phyloP scores from a whole-genome alignment of 257 asterid species.

The Voacanga thouarsii region DNA sequence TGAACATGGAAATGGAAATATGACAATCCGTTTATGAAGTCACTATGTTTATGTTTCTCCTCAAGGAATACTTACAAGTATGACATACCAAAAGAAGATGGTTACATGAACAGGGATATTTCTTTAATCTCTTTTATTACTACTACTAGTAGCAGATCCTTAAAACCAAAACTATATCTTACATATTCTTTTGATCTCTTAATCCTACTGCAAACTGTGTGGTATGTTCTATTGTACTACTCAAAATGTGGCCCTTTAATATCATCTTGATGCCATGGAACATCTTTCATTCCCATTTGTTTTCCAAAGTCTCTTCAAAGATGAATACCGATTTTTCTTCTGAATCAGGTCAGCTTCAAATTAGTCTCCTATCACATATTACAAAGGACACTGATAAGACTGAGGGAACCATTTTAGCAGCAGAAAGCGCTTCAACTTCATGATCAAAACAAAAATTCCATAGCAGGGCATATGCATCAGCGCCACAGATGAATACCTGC shows the following conservation, averaged over 20 bases:
- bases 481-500: constrained; percentile 87
- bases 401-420: constrained; percentile 78
- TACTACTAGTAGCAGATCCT: background rate
- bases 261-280: background rate
- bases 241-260: constrained; percentile 6
- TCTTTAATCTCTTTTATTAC: background rate
- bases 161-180: background rate
- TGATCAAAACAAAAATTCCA: constrained; percentile 60
- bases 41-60: background rate
- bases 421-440: constrained; percentile 65
- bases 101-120: background rate
- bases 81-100: background rate
- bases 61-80: constrained; percentile 1
- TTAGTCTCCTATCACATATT: background rate
- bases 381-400: constrained; percentile 43
- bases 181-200: background rate
- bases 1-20: background rate
- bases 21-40: background rate
- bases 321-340: background rate
- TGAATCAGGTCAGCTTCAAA: background rate
- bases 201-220: constrained; percentile 2
- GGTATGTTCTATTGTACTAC: background rate
- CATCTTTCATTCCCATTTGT: background rate
- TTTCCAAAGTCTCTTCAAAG: background rate
- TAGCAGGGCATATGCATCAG: constrained; percentile 89